Conservation (phyloP, 768 basidiomycete genomes). For the Leccinum boreale region DNA sequence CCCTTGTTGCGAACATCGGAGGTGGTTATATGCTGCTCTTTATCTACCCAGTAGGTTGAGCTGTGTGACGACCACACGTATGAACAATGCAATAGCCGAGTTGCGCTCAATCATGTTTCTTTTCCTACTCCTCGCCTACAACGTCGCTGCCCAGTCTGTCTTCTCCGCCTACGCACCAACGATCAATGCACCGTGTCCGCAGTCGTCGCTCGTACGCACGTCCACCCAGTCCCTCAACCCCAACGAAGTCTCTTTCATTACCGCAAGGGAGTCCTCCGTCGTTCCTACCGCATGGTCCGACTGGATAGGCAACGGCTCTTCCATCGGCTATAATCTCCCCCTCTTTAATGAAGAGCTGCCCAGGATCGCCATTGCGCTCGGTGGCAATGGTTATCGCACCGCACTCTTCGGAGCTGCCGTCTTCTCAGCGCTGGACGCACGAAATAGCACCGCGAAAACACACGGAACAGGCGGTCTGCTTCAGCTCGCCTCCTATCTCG, state of each 20-base stretch:
- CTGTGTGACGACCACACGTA: background rate
- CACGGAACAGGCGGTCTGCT: slow-evolving; percentile 65
- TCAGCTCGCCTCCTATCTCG: slow-evolving; percentile 67
- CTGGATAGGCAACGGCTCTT: slow-evolving; percentile 56
- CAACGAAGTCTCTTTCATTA: slow-evolving; percentile 47
- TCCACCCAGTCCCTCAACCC: slow-evolving; percentile 53
- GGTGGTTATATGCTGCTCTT: background rate
- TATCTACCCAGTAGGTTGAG: background rate
- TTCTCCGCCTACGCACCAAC: slow-evolving; percentile 53
- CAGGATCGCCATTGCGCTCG: slow-evolving; percentile 60
- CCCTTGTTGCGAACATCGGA: background rate
- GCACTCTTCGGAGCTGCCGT: slow-evolving; percentile 64
- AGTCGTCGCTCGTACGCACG: slow-evolving; percentile 51
- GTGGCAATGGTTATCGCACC: slow-evolving; percentile 69
- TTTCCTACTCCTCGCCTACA: background rate
- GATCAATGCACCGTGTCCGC: slow-evolving; percentile 48
- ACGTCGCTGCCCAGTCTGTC: slow-evolving; percentile 11
- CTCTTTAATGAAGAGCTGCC: slow-evolving; percentile 45
- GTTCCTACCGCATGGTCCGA: slow-evolving; percentile 50
- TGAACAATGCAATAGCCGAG: slow-evolving; percentile 6
- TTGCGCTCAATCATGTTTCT: background rate
- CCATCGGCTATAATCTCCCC: slow-evolving; percentile 51
- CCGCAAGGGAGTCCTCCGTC: slow-evolving; percentile 37
- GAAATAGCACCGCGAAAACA: slow-evolving; percentile 54
- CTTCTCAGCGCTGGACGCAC: slow-evolving; percentile 55